A percentile compares a stretch with the other conserved stretches of the same genome.
These are phyloP conservation scores for Neobulgaria alba DNA, from an alignment of 2,329 filamentous ascomycete genomes.

Conservation along the genomic window DNA sequence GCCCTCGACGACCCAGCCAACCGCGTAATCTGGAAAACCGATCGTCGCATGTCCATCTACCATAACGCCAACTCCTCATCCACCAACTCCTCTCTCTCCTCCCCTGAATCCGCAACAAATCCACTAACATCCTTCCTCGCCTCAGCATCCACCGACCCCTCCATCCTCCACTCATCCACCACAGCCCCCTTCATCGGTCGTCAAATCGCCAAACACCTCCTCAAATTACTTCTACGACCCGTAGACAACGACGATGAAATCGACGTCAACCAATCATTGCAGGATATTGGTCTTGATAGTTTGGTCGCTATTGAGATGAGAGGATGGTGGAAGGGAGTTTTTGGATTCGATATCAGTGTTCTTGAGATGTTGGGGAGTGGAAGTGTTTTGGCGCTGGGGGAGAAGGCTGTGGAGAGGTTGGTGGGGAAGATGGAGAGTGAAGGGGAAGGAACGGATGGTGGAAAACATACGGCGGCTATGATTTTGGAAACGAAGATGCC, in stretches of 20 bases:
- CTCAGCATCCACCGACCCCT: neutral
- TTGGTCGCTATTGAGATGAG: slow-evolving; percentile 14
- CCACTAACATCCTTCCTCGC: neutral
- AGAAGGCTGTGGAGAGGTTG: neutral
- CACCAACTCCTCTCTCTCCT: neutral
- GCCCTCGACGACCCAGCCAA: neutral
- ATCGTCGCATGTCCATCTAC: neutral
- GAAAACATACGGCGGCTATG: neutral
- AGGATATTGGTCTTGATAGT: slow-evolving; percentile 11
- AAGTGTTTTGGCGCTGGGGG: neutral
- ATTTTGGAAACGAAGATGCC: neutral
- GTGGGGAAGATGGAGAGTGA: neutral
- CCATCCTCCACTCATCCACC: neutral
- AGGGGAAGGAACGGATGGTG: neutral
- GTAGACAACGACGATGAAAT: neutral
- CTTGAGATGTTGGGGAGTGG: slow-evolving; percentile 7
- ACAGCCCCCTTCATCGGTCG: neutral
- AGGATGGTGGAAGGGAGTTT: slow-evolving; percentile 8
- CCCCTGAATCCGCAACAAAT: neutral
- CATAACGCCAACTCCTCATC: neutral
- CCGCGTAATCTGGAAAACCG: slow-evolving; percentile 2
- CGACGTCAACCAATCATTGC: neutral
- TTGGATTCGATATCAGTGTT: slow-evolving; percentile 6
- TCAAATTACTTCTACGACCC: neutral
- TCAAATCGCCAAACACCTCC: neutral